Evolutionary conservation across 225 moss, liverwort and hornwort species (phyloP).

Genomic region (Sphagnum tenellum): DNA sequence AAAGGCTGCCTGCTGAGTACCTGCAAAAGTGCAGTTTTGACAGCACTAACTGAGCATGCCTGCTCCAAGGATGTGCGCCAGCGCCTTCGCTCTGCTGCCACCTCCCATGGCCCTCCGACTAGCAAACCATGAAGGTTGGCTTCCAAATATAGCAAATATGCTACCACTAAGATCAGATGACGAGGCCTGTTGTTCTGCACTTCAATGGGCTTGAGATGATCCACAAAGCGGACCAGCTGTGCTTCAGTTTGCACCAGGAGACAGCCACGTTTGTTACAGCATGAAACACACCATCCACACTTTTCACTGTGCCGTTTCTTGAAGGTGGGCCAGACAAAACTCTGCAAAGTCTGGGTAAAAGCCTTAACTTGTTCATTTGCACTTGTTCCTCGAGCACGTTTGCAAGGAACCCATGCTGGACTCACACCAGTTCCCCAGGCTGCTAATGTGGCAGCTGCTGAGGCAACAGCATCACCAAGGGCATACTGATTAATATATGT

Average conservation of each 20-base stretch:
- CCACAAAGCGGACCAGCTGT: conserved; percentile 69
- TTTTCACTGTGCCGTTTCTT: conserved; percentile 75
- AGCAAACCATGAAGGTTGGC: conserved; percentile 63
- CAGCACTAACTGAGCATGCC: conserved; percentile 31
- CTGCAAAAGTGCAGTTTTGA: conserved; percentile 56
- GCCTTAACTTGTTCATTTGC: conserved; percentile 77
- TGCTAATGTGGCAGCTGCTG: conserved; percentile 72
- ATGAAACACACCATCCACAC: conserved; percentile 93
- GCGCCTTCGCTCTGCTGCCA: conserved; percentile 45
- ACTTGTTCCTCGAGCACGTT: conserved; percentile 49
- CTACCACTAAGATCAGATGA: conserved; percentile 64
- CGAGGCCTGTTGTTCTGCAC: conserved; percentile 29
- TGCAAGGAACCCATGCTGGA: conserved; percentile 57
- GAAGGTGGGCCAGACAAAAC: conserved; percentile 75
- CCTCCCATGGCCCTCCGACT: conserved; percentile 68
- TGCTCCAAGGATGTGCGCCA: conserved; percentile 81
- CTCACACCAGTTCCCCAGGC: conserved; percentile 68
- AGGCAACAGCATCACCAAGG: conserved; percentile 79
- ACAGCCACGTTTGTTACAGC: conserved; percentile 48
- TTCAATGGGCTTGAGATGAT: conserved; percentile 55
- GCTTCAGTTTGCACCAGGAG: conserved; percentile 72
- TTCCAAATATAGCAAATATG: conserved; percentile 82
- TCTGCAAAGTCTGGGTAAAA: conserved; percentile 58
- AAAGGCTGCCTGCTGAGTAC: conserved; percentile 13
- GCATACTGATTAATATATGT: conserved; percentile 72